Percentiles rank a stretch among this genome's conserved stretches.
These are phyloP conservation scores for Paraconiothyrium brasiliense DNA, from an alignment of 2,329 filamentous ascomycete species.

Conservation along the genomic window DNA sequence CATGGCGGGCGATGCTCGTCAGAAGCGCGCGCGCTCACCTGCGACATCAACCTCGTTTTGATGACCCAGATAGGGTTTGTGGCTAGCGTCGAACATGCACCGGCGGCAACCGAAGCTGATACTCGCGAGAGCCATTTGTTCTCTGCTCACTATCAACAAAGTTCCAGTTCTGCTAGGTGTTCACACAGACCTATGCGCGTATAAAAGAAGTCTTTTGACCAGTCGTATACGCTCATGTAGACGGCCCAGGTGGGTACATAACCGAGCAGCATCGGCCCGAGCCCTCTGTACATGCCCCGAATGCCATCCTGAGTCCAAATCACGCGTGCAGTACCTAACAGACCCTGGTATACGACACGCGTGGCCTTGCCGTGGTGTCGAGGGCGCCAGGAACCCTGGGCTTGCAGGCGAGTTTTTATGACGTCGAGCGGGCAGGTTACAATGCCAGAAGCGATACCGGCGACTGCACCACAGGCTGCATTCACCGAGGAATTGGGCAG, in stretches of 20 bases:
- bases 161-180: constrained; percentile 43
- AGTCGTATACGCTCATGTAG: constrained; percentile 96
- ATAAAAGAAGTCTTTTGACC: constrained; percentile 78
- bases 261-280: constrained; percentile 93
- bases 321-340: constrained; percentile 83
- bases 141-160: constrained; percentile 12
- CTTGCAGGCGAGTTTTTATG: constrained; percentile 98
- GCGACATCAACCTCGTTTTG: constrained; percentile 97
- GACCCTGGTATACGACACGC: constrained; percentile 77
- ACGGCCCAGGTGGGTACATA: constrained; percentile 99
- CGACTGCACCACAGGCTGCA: constrained; percentile 85
- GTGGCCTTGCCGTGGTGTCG: constrained; percentile 60
- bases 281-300: constrained; percentile 88
- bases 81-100: constrained; percentile 89
- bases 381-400: constrained; percentile 82
- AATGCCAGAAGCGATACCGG: constrained; percentile 90
- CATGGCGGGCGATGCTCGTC: constrained; percentile 73
- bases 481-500: constrained; percentile 72
- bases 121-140: constrained; percentile 83
- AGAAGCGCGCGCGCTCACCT: constrained; percentile 70
- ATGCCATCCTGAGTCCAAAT: constrained; percentile 92
- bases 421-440: constrained; percentile 98
- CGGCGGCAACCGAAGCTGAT: constrained; percentile 89
- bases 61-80: constrained; percentile 99
- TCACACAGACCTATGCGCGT: constrained; percentile 64